A percentile compares a stretch with the other conserved stretches of the same genome.
phyloP scores from a whole-genome alignment of 805 yeast species.

The Myxozyma mucilagina region DNA sequence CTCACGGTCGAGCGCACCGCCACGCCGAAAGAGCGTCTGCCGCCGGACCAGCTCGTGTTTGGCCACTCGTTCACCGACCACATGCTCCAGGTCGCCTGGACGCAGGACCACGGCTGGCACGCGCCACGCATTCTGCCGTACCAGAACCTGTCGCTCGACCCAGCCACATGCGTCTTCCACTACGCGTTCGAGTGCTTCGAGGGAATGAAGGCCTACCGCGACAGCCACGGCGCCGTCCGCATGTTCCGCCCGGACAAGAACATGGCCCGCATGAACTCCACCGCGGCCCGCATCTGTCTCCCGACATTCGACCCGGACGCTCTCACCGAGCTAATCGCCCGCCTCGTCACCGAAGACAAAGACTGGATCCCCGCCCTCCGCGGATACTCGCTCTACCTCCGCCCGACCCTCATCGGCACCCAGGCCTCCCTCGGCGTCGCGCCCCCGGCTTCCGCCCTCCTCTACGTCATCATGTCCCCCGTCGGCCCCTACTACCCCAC shows the following conservation, averaged over 20 bases:
- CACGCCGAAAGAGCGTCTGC: slow-evolving; percentile 55
- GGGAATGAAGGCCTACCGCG: slow-evolving; percentile 88
- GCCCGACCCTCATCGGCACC: slow-evolving; percentile 96
- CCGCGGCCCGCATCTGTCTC: slow-evolving; percentile 85
- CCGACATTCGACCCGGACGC: slow-evolving; percentile 83
- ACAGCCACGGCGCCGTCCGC: slow-evolving; percentile 63
- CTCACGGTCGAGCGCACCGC: slow-evolving; percentile 50
- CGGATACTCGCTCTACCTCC: slow-evolving; percentile 88
- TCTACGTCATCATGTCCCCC: slow-evolving; percentile 88
- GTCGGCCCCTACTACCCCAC: slow-evolving; percentile 96
- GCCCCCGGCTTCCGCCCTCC: slow-evolving; percentile 74
- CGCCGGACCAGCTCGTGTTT: slow-evolving; percentile 65
- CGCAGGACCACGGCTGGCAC: slow-evolving; percentile 74
- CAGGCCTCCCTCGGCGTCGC: slow-evolving; percentile 84
- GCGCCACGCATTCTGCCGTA: slow-evolving; percentile 87
- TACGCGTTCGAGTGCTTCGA: slow-evolving; percentile 94
- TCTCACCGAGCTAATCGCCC: slow-evolving; percentile 70
- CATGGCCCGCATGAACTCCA: slow-evolving; percentile 85
- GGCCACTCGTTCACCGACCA: slow-evolving; percentile 80
- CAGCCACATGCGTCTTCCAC: slow-evolving; percentile 88
- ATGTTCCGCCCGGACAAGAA: slow-evolving; percentile 90
- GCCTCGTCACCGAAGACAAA: slow-evolving; percentile 72
- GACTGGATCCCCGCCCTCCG: slow-evolving; percentile 77
- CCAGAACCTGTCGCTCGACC: slow-evolving; percentile 73
- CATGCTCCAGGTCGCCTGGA: slow-evolving; percentile 87